Percentiles rank a stretch among this genome's conserved stretches.
phyloP scores from a whole-genome alignment of 176 grass and related monocot species.

The Musa itinerans region DNA sequence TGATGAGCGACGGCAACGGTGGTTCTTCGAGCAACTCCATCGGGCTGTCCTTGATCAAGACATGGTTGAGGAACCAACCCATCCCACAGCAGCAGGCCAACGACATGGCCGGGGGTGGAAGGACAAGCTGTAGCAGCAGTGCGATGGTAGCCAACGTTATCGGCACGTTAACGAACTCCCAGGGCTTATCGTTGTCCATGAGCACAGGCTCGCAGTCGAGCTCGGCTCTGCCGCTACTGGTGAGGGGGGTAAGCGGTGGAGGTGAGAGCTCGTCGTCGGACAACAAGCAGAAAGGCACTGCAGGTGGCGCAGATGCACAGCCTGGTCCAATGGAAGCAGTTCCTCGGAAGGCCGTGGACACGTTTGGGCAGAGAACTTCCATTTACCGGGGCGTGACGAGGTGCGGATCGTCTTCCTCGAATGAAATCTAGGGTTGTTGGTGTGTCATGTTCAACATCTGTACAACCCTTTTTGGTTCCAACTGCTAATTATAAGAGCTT shows the following conservation, averaged over 20 bases:
- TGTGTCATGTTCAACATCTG: too few species aligned
- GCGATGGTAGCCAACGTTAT: not conserved
- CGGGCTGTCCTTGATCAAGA: constrained; percentile 85
- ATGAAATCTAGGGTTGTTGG: too few species aligned
- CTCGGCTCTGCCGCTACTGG: constrained; percentile 3
- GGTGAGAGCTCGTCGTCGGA: constrained; percentile 51
- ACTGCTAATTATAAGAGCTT: too few species aligned
- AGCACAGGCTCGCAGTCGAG: constrained; percentile 52
- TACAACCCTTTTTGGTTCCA: too few species aligned
- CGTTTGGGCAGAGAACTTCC: constrained; percentile 91
- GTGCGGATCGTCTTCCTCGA: constrained; percentile 4
- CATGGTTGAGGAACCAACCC: constrained; percentile 76
- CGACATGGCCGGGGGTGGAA: not conserved
- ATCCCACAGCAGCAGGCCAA: constrained; percentile 7
- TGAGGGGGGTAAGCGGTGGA: constrained; percentile 14
- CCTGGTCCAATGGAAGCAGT: constrained; percentile 8
- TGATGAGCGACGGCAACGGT: not conserved
- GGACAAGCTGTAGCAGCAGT: not conserved
- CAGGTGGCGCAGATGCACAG: constrained; percentile 40
- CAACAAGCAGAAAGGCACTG: constrained; percentile 42
- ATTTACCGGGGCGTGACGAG: constrained; percentile 95
- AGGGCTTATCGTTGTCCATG: constrained; percentile 82
- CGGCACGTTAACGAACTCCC: constrained; percentile 11
- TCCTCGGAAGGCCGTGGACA: constrained; percentile 63
- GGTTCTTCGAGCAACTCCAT: constrained; percentile 39